Percentiles rank a stretch among this genome's conserved stretches.
phyloP scores from a whole-genome alignment of 2,329 filamentous ascomycete genomes.

The Ophiostoma tasmaniense region DNA sequence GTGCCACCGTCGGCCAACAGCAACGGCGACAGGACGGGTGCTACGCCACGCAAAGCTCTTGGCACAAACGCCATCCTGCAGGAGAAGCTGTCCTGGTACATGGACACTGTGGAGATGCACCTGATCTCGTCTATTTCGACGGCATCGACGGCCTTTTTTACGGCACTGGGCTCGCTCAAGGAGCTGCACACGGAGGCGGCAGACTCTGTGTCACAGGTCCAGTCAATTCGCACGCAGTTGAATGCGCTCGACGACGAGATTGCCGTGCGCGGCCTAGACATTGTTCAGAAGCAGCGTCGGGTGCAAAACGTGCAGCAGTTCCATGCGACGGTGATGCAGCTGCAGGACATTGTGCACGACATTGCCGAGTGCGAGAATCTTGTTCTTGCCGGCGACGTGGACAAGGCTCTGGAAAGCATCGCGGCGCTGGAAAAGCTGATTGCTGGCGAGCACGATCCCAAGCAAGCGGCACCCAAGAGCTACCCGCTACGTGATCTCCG shows the following conservation, averaged over 20 bases:
- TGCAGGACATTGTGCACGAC: slow-evolving; percentile 67
- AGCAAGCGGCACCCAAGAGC: slow-evolving; percentile 11
- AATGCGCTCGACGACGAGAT: slow-evolving; percentile 77
- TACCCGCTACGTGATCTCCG: slow-evolving; percentile 58
- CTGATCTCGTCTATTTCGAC: slow-evolving; percentile 93
- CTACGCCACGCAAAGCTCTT: slow-evolving; percentile 68
- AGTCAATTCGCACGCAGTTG: slow-evolving; percentile 69
- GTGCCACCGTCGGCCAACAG: slow-evolving; percentile 56
- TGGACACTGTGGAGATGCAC: slow-evolving; percentile 98
- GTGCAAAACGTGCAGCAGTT: slow-evolving; percentile 79
- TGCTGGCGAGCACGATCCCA: slow-evolving; percentile 49
- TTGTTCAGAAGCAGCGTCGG: slow-evolving; percentile 72
- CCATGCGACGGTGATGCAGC: slow-evolving; percentile 72
- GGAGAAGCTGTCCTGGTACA: slow-evolving; percentile 98
- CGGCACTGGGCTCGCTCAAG: slow-evolving; percentile 79
- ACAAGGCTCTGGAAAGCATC: slow-evolving; percentile 69
- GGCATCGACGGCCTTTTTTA: slow-evolving; percentile 93
- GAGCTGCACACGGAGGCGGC: slow-evolving; percentile 88
- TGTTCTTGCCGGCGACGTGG: slow-evolving; percentile 75
- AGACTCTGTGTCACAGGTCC: slow-evolving; percentile 82
- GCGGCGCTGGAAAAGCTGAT: slow-evolving; percentile 73
- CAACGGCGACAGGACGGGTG: slow-evolving; percentile 39
- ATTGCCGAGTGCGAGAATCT: slow-evolving; percentile 69
- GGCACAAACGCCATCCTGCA: slow-evolving; percentile 96
- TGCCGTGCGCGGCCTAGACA: slow-evolving; percentile 72